phyloP scores from a whole-genome alignment of 441 rosid genomes.

The Gossypium aridum region DNA sequence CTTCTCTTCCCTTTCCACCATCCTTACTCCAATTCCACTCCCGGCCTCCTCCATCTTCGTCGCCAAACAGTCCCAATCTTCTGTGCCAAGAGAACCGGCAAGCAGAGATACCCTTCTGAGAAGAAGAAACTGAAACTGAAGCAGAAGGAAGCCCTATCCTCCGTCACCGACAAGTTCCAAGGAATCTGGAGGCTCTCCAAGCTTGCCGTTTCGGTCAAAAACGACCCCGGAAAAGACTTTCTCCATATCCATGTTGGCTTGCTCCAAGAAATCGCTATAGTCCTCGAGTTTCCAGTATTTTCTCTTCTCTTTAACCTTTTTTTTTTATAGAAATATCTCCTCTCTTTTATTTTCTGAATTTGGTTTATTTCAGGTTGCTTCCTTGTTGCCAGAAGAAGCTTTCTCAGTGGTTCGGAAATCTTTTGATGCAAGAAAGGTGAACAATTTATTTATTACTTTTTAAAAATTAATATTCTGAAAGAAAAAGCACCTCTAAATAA shows the following conservation, averaged over 20 bases:
- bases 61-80: slow-evolving; percentile 23
- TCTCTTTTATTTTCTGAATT: not conserved
- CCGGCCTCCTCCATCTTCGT: slow-evolving; percentile 16
- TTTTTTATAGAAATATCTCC: not conserved
- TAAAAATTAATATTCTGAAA: not conserved
- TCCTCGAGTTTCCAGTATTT: slow-evolving; percentile 68
- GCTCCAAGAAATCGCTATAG: slow-evolving; percentile 77
- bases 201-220: slow-evolving; percentile 57
- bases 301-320: not conserved
- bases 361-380: slow-evolving; percentile 53
- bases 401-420: slow-evolving; percentile 79
- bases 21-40: slow-evolving; percentile 13
- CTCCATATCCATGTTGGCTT: slow-evolving; percentile 54
- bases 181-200: slow-evolving; percentile 86
- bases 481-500: not conserved
- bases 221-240: slow-evolving; percentile 86
- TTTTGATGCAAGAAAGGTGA: slow-evolving; percentile 86
- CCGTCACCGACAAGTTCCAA: slow-evolving; percentile 56
- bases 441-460: not conserved
- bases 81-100: slow-evolving; percentile 77
- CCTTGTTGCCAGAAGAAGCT: slow-evolving; percentile 79
- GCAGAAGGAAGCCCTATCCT: slow-evolving; percentile 44
- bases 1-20: slow-evolving; percentile 9
- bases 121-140: slow-evolving; percentile 63
- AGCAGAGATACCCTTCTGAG: slow-evolving; percentile 87